Percentiles rank a stretch among this genome's conserved stretches.
These are phyloP conservation scores for Chernovozyma aurita DNA, from an alignment of 1,139 yeast genomes.

Conservation along the genomic window DNA sequence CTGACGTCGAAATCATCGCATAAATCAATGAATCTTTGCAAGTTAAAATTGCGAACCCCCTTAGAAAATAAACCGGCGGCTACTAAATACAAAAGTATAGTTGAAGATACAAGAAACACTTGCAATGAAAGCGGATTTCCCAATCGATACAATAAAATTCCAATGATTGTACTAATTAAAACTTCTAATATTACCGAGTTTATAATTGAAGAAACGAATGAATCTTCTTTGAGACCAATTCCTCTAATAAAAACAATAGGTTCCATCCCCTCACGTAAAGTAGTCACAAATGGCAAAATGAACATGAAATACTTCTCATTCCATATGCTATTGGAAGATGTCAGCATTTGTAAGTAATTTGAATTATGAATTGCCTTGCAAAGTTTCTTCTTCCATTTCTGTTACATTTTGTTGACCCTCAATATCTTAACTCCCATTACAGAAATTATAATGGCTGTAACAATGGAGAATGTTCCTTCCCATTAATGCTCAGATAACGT, in stretches of 20 bases:
- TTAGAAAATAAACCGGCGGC: constrained; percentile 45
- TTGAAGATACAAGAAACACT: constrained; percentile 36
- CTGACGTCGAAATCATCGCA: constrained; percentile 43
- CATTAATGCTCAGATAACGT: constrained; percentile 42
- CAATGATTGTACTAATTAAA: constrained; percentile 28
- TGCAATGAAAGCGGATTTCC: constrained; percentile 41
- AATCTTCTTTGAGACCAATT: constrained; percentile 41
- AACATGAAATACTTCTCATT: constrained; percentile 37
- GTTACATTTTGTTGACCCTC: constrained; percentile 56
- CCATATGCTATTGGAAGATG: constrained; percentile 8
- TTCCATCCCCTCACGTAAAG: constrained; percentile 46
- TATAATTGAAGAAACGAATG: constrained; percentile 27
- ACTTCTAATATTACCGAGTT: constrained; percentile 26
- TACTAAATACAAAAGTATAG: constrained; percentile 39
- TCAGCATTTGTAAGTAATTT: constrained; percentile 7
- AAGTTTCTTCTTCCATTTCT: constrained; percentile 78
- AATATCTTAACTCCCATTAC: constrained; percentile 43
- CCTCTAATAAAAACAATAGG: constrained; percentile 47
- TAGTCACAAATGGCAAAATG: constrained; percentile 41
- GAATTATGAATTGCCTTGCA: constrained; percentile 18
- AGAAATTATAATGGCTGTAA: constrained; percentile 42
- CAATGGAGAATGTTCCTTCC: constrained; percentile 43
- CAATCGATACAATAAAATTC: constrained; percentile 34
- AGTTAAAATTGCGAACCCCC: constrained; percentile 44
- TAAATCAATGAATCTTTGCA: constrained; percentile 34